phyloP scores from a whole-genome alignment of 1,284 basidiomycete genomes.

The Sphagnurus paluster region DNA sequence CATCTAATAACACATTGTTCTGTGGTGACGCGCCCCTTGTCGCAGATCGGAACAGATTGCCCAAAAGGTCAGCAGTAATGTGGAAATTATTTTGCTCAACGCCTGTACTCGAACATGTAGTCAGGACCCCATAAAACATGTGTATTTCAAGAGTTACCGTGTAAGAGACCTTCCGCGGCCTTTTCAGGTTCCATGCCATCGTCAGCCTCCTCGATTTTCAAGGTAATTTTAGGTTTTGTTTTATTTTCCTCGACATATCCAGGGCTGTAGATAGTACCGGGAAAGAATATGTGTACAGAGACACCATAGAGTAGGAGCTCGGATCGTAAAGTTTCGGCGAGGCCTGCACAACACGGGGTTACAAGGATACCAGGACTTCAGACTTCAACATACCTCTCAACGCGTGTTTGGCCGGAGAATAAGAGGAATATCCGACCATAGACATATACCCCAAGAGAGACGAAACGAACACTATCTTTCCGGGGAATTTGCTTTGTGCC shows the following conservation, averaged over 20 bases:
- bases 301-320: slow-evolving; percentile 84
- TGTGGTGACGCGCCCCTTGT: slow-evolving; percentile 70
- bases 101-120: slow-evolving; percentile 35
- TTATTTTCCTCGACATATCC: slow-evolving; percentile 82
- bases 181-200: slow-evolving; percentile 65
- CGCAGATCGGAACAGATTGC: slow-evolving; percentile 67
- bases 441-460: slow-evolving; percentile 84
- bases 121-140: neutral
- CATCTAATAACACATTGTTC: slow-evolving; percentile 61
- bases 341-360: slow-evolving; percentile 64
- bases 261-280: slow-evolving; percentile 82
- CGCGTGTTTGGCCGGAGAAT: slow-evolving; percentile 90
- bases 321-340: slow-evolving; percentile 84
- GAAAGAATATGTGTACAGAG: slow-evolving; percentile 85
- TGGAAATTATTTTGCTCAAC: slow-evolving; percentile 74
- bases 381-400: slow-evolving; percentile 67
- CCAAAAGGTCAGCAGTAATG: slow-evolving; percentile 74
- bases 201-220: slow-evolving; percentile 83
- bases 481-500: slow-evolving; percentile 51
- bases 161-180: slow-evolving; percentile 64
- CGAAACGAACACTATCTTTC: slow-evolving; percentile 80
- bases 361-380: neutral
- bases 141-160: slow-evolving; percentile 45
- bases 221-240: slow-evolving; percentile 79
- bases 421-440: slow-evolving; percentile 83